Percentiles rank a stretch among this genome's conserved stretches.
phyloP scores from a whole-genome alignment of 169 alveolate species.

The Plasmodium blacklocki region DNA sequence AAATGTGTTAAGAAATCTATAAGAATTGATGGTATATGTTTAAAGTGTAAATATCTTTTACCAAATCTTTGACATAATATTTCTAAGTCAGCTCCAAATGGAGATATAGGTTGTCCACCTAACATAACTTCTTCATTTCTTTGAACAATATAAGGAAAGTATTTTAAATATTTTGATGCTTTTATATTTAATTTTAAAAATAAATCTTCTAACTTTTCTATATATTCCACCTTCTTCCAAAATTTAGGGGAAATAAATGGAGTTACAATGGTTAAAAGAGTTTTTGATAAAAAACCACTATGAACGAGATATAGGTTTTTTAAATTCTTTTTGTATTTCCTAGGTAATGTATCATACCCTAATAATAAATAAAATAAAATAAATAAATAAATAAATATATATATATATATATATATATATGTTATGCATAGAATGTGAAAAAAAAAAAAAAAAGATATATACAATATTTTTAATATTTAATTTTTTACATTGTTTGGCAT shows the following conservation, averaged over 20 bases:
- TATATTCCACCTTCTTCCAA: constrained; percentile 81
- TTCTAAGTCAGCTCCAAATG: constrained; percentile 83
- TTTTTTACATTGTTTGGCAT: constrained; percentile 67
- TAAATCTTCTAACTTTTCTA: constrained; percentile 81
- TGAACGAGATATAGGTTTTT: constrained; percentile 82
- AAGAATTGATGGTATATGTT: constrained; percentile 80
- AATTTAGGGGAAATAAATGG: constrained; percentile 80
- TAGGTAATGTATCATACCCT: constrained; percentile 86
- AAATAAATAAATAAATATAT: neutral
- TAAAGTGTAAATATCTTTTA: constrained; percentile 78
- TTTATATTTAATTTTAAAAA: constrained; percentile 77
- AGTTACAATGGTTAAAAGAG: constrained; percentile 77
- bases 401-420: too few species aligned
- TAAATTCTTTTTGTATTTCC: constrained; percentile 80
- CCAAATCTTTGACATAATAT: constrained; percentile 82
- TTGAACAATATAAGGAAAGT: constrained; percentile 85
- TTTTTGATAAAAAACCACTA: constrained; percentile 80
- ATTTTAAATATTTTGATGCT: constrained; percentile 74
- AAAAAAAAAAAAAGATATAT: neutral
- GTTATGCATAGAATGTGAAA: neutral
- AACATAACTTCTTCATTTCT: constrained; percentile 83
- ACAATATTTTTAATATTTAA: constrained; percentile 1
- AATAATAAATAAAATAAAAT: neutral
- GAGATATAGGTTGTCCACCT: constrained; percentile 81
- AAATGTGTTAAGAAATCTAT: constrained; percentile 78